These are phyloP conservation scores for Helminthosporium solani DNA, from an alignment of 2,329 filamentous ascomycete species.

Conservation along the genomic window DNA sequence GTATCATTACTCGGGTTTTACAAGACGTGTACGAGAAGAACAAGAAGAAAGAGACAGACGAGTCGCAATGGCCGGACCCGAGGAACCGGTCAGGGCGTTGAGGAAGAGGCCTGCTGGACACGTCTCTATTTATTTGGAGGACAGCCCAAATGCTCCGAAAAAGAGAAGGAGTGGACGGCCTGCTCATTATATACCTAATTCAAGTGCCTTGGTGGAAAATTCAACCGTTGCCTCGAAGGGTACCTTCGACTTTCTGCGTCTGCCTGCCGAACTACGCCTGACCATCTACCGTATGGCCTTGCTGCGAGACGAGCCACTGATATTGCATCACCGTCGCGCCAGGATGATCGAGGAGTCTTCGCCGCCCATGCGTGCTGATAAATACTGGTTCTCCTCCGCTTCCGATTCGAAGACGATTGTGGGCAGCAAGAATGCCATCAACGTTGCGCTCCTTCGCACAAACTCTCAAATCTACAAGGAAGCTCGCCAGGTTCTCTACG, in stretches of 20 bases:
- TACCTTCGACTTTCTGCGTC: conserved; percentile 44
- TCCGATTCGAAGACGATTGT: background rate
- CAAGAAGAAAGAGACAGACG: too few relatives aligned
- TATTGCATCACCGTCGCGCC: conserved; percentile 24
- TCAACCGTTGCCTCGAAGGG: conserved; percentile 3
- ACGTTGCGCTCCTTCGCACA: conserved; percentile 40
- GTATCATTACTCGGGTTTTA: too few relatives aligned
- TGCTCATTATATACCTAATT: conserved; percentile 19
- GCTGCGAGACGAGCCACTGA: conserved; percentile 27
- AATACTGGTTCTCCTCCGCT: background rate
- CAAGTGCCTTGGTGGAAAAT: conserved; percentile 20
- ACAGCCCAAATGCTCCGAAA: background rate
- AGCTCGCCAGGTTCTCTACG: conserved; percentile 33
- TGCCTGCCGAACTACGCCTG: conserved; percentile 50
- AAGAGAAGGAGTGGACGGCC: background rate
- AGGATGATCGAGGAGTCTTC: background rate
- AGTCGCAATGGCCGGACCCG: background rate
- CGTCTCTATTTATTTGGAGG: background rate
- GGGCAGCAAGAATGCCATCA: conserved; percentile 2
- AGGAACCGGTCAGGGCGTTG: background rate
- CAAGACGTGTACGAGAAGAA: too few relatives aligned
- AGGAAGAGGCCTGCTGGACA: background rate
- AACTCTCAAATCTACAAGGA: conserved; percentile 43
- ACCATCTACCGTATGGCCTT: conserved; percentile 47
- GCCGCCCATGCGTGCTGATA: background rate